phyloP scores from a whole-genome alignment of 1,139 yeast genomes.

The Magnusiomyces clavatus region DNA sequence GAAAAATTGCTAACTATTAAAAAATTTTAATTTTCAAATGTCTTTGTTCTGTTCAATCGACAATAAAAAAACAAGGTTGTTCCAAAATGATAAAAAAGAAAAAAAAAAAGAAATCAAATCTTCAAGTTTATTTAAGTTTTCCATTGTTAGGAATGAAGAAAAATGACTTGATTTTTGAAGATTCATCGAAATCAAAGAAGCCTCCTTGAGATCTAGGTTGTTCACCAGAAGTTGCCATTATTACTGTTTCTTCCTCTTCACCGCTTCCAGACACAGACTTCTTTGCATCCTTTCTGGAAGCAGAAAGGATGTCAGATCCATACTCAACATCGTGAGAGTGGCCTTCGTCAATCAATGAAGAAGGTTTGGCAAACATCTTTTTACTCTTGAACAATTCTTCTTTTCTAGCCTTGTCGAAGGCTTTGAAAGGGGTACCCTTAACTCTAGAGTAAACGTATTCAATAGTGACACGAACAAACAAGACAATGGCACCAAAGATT shows the following conservation, averaged over 20 bases:
- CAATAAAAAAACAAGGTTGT: background rate
- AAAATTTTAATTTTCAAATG: no score
- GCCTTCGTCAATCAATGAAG: background rate
- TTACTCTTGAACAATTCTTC: no score
- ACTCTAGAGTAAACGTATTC: constrained; percentile 35
- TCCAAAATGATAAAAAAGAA: no score
- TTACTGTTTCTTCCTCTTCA: background rate
- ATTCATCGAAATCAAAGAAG: constrained; percentile 3
- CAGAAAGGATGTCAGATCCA: background rate
- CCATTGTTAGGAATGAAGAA: constrained; percentile 1
- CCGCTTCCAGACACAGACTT: background rate
- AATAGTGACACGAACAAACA: constrained; percentile 43
- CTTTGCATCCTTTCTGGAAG: background rate
- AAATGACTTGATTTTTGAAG: background rate
- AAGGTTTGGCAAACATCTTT: background rate
- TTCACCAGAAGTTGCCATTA: background rate
- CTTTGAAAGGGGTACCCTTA: constrained; percentile 45
- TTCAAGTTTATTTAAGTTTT: background rate
- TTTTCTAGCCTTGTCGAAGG: constrained; percentile 42
- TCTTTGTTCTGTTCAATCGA: no score
- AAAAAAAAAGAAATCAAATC: background rate
- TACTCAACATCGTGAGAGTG: background rate
- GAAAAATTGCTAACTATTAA: no score
- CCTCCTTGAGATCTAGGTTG: background rate
- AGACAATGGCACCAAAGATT: constrained; percentile 45